A percentile compares a stretch with the other conserved stretches of the same genome.
Conservation (phyloP, 345 rosid genomes). For the Citrus trifoliata region DNA sequence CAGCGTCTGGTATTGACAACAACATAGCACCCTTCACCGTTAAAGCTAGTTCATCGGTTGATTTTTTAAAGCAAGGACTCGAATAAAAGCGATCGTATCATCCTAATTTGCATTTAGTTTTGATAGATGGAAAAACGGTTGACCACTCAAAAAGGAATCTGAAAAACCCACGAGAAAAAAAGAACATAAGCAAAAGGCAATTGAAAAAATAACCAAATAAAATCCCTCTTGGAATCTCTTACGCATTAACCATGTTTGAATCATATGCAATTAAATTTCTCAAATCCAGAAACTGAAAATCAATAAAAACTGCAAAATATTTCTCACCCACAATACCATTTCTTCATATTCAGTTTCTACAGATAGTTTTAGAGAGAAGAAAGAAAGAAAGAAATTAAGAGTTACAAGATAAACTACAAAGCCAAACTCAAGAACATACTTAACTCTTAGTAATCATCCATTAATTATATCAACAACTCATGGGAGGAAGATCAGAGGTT, state of each 20-base stretch:
- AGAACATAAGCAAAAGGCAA: neutral
- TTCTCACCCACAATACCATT: neutral
- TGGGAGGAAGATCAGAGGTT: constrained; percentile 40
- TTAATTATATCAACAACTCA: constrained; percentile 13
- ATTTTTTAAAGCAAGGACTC: too few relatives aligned
- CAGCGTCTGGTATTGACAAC: too few relatives aligned
- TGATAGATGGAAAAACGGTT: too few relatives aligned
- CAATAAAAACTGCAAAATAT: neutral
- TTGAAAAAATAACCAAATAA: neutral
- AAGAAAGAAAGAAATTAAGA: neutral
- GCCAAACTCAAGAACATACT: neutral
- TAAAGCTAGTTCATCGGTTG: too few relatives aligned
- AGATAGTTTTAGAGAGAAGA: neutral
- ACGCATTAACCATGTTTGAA: neutral
- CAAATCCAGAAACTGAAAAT: neutral
- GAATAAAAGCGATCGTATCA: too few relatives aligned
- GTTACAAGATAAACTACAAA: neutral
- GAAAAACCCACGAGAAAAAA: neutral
- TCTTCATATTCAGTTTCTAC: neutral
- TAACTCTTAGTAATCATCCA: neutral
- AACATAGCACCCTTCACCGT: too few relatives aligned
- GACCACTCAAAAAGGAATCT: too few relatives aligned
- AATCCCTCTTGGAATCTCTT: neutral
- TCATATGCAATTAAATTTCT: neutral
- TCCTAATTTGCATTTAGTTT: too few relatives aligned